Evolutionary conservation across 1,284 basidiomycete species (phyloP), one percentile per base, ranked within the genome.

Genomic region (Cryptococcus sp.): DNA sequence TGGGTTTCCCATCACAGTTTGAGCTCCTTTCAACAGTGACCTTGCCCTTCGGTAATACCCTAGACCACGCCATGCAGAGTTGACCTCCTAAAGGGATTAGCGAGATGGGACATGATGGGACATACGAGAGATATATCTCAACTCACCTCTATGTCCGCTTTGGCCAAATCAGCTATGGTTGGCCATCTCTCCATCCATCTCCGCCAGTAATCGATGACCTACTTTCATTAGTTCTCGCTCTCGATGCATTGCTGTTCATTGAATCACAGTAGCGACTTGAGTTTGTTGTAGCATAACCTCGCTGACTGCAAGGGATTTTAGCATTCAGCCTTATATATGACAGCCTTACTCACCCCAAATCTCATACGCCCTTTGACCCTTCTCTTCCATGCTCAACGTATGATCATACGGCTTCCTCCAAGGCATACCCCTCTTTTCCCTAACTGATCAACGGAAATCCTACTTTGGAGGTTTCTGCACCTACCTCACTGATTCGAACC

Each of bases 281-380:
- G 95, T 98, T 74, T 98, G 95, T 72, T 98, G 95, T 5, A 97
- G 82, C 95, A 98, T 98, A 61, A 97, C 88, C 74, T 97, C 92
- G 10, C 88, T 90, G 46, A 96, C 74, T 70, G 56, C 32, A 46
- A 13, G 23, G 23, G 44, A 8, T 81, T 86, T 88, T 90, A 10
- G 90, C 30, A 36, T 11, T 35, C 30, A 14, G 34, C 15, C 23
- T 50, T 7, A 35, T 42, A 13, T 3, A 43, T 23, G 43, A 38
- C 8, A 37, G 37, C 23, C 32, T 15, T 10, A 48, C 63, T 37
- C 46, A 68, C 66, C 65, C 63, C 63, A 68, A 23, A 66, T 68
- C 64, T 78, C 76, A 49, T 78, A 78, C 23, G 76, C 76, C 31
- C 76, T 58, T 57, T 78, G 77, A 0, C 70, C 74, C 58, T 73